Base-by-base conservation (phyloP, 768 basidiomycete genomes). In the Leccinum subtestaceum region DNA sequence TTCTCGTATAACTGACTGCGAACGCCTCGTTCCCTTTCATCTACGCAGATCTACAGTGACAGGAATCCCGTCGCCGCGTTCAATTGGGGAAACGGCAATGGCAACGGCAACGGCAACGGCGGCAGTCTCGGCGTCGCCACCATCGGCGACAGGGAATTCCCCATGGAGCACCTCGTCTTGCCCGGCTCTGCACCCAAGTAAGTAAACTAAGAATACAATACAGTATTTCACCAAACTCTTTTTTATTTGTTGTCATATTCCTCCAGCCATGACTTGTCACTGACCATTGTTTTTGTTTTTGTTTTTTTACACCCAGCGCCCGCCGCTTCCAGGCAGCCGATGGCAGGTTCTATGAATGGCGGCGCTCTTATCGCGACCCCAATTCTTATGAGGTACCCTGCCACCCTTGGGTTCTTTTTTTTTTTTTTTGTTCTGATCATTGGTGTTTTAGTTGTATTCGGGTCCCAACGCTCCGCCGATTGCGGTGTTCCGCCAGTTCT, bases 331-430 rank as follows among this genome's bases (percentile, higher is more conserved):
- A 77, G 60, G 80, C 82, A 55, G 75, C 76, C 32, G 84, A 86
- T 64, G 84, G 83, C 48, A 76, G 74, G 65, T 78, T 74, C 52
- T 88, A 84, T 60, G 88, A 89, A 72, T 90, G 88, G 88, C 78
- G 86, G 63, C 78, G 81, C 63, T 74, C 76, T 63, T 70, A 70
- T 48, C 77, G 80, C 48, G 75, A 76, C 58, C 74, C 79, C 15
- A 72, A 71, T 62, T 81, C 83, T 13, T 89, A 89, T 69, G 85
- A 89, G 71, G 88, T 88, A 74, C 81, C 74, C 23, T 40, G 40
- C 40, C 4, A 19, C 46, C 2, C 38, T 36, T n/a, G 19, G 3
- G 12, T 45, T 45, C n/a, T 49, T 55, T 38, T 31, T 56, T 54
- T 56, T 54, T 55, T 38, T 45, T 21, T 38, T 53, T 34, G 25